Base-by-base conservation (phyloP, 306 rosid genomes). In the Acacia confusa region DNA sequence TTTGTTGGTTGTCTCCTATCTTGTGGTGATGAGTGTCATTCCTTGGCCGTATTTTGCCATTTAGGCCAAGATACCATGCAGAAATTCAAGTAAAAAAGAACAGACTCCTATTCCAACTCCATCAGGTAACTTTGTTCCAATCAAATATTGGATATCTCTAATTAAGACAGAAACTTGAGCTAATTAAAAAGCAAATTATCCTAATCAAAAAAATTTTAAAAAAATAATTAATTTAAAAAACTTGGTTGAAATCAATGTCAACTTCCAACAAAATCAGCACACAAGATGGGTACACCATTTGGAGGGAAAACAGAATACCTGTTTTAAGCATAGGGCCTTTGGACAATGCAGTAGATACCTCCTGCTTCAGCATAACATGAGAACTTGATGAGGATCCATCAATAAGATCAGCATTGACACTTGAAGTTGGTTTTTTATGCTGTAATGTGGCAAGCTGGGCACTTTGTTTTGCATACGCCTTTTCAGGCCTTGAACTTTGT, bases 341-440 rank as follows among this genome's bases (percentile, higher is more conserved):
- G 70, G 96, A 95, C 5, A 97, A 92, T 53, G 94, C 94, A 20
- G 94, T 92, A 70, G 96, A 90, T 78, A 91, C 83, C 89, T 95
- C 98, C 80, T 89, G 99, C 86, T 92, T 95, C 75, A 88, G 90
- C 83, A 82, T 85, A 77, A 89, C 91, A 70, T 87, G 98, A 13
- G 94, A 93, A 85, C 89, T 88, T 74, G 90, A 57, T 9, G 93
- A 76, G 52, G 99, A 90, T 85, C 96, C 92, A 66, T 96, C 98
- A 10, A 91, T 65, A 78, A 93, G 92, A 67, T 95, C 94, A 76
- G 96, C 99, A 86, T 93, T 92, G 53, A 93, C 98, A 78, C 97
- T 90, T 67, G 97, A 88, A 68, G 94, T 76, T 40, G 97, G 98
- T 86, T 88, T 95, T 92, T 89, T 93, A 65, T 84, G 85, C 45